A percentile compares a stretch with the other conserved stretches of the same genome.
Conservation (phyloP, 345 rosid species). For the Excoecaria agallocha region DNA sequence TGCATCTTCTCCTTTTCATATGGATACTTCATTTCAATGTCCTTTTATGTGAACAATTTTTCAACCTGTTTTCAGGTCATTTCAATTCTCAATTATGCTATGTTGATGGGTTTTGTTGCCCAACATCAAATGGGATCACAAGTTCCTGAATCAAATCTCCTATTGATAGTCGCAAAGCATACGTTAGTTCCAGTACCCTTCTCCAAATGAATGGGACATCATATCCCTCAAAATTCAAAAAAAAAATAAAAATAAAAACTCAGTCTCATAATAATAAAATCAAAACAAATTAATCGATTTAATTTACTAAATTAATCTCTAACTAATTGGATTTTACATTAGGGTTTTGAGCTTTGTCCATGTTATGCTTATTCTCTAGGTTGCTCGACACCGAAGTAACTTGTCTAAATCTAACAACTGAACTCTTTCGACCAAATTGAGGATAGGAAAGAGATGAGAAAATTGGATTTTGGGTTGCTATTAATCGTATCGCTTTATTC, state of each 20-base stretch:
- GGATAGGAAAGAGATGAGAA: constrained; percentile 21
- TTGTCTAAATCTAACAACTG: constrained; percentile 29
- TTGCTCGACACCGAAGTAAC: constrained; percentile 17
- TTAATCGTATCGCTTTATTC: too few relatives aligned
- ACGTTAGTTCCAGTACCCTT: too few relatives aligned
- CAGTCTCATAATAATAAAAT: background rate
- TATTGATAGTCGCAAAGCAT: too few relatives aligned
- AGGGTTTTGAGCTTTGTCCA: constrained; percentile 11
- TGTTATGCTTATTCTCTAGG: constrained; percentile 15
- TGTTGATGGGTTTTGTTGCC: constrained; percentile 53
- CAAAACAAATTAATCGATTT: too few relatives aligned
- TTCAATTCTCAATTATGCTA: constrained; percentile 55
- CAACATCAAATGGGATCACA: too few relatives aligned
- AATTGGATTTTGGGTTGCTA: too few relatives aligned
- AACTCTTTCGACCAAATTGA: constrained; percentile 12
- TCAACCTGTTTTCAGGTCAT: too few relatives aligned
- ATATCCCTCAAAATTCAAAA: constrained; percentile 38
- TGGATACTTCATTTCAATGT: too few relatives aligned
- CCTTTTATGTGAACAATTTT: too few relatives aligned
- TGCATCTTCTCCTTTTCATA: too few relatives aligned
- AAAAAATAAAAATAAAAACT: too few relatives aligned
- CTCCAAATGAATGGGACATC: constrained; percentile 77
- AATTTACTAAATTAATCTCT: constrained; percentile 6
- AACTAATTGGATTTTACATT: background rate
- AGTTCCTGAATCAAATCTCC: too few relatives aligned